Evolutionary conservation across 768 basidiomycete genomes (phyloP).

Genomic region (Psilocybe cubensis): DNA sequence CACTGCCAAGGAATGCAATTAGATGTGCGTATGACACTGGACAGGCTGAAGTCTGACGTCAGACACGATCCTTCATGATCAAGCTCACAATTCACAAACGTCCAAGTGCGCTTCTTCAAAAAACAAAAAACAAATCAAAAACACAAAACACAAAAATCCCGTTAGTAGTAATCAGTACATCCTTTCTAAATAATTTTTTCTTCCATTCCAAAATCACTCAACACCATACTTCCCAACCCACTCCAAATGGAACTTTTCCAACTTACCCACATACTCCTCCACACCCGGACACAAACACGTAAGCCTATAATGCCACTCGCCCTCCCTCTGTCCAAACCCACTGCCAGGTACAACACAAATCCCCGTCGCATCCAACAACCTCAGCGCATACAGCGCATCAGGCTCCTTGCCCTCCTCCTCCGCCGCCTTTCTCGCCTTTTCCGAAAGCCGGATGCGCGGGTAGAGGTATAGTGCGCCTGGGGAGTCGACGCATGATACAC

Average conservation of each 20-base stretch:
- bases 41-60: no score
- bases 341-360: slow-evolving; percentile 94
- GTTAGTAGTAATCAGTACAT: no score
- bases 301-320: slow-evolving; percentile 88
- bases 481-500: slow-evolving; percentile 88
- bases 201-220: slow-evolving; percentile 7
- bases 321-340: slow-evolving; percentile 93
- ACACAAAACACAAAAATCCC: no score
- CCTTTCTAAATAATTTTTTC: no score
- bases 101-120: no score
- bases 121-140: no score
- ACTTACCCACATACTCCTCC: slow-evolving; percentile 86
- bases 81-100: no score
- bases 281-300: slow-evolving; percentile 96
- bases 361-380: slow-evolving; percentile 84
- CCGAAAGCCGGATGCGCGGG: slow-evolving; percentile 78
- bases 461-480: slow-evolving; percentile 95
- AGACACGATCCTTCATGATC: no score
- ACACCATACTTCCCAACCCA: slow-evolving; percentile 39
- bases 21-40: no score
- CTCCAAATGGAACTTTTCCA: slow-evolving; percentile 55
- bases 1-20: no score
- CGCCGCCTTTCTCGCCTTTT: slow-evolving; percentile 76
- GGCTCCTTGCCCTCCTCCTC: slow-evolving; percentile 73
- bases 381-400: slow-evolving; percentile 88